Conservation (phyloP, 108 stramenopile genomes). For the Skeletonema costatum region DNA sequence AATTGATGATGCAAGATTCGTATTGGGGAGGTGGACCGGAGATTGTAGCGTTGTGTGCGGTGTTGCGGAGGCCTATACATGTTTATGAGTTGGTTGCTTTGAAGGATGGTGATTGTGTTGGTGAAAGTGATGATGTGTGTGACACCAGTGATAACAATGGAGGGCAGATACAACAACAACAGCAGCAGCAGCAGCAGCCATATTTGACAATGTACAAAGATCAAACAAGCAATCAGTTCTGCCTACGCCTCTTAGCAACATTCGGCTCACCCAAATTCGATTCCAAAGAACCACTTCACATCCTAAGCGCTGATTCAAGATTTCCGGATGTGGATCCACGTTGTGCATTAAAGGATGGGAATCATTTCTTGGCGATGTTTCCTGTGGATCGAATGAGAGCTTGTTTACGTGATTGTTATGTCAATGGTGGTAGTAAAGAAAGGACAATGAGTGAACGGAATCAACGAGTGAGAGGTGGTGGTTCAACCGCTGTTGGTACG, state of each 20-base stretch:
- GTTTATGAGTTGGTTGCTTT: conserved; percentile 56
- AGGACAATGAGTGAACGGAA: neutral
- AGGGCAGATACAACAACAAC: neutral
- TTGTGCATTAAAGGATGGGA: conserved; percentile 33
- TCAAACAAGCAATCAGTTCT: neutral
- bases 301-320: conserved; percentile 47
- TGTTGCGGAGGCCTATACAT: conserved; percentile 65
- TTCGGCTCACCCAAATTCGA: conserved; percentile 67
- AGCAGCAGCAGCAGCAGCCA: neutral
- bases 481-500: neutral
- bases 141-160: neutral
- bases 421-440: neutral
- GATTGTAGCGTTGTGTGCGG: conserved; percentile 71
- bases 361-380: conserved; percentile 73
- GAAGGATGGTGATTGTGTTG: neutral
- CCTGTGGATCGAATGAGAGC: conserved; percentile 9
- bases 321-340: conserved; percentile 59
- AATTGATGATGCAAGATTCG: conserved; percentile 51
- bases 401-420: neutral
- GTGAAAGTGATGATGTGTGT: neutral
- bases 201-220: neutral
- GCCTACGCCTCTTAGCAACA: conserved; percentile 37
- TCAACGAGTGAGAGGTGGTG: conserved; percentile 1
- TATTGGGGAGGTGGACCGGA: conserved; percentile 84
- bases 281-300: conserved; percentile 42